Percentiles rank a stretch among this genome's conserved stretches.
These are phyloP conservation scores for Ochetophila trinervis DNA, from an alignment of 306 rosid species.

Conservation along the genomic window DNA sequence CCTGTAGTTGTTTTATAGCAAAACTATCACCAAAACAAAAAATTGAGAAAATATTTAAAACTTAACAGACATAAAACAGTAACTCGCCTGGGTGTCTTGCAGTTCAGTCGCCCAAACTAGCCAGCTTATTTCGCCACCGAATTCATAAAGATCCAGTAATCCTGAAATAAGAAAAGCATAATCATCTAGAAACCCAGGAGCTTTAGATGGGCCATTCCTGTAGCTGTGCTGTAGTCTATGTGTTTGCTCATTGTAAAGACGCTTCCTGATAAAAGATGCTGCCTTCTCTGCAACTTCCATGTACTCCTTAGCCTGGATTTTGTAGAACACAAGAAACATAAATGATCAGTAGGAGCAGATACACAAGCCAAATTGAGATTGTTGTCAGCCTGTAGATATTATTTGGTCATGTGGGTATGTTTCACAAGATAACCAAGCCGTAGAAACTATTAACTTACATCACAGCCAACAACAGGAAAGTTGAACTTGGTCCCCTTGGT, in stretches of 20 bases:
- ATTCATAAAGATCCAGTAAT: conserved; percentile 83
- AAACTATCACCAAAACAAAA: conserved; percentile 12
- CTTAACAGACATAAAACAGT: conserved; percentile 6
- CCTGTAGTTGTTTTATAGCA: conserved; percentile 42
- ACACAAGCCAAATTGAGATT: not conserved
- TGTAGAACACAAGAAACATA: conserved; percentile 17
- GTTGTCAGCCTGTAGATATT: not conserved
- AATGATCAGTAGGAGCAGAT: not conserved
- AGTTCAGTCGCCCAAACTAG: conserved; percentile 80
- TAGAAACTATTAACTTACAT: conserved; percentile 51
- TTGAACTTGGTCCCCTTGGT: conserved; percentile 52
- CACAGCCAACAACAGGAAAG: conserved; percentile 74
- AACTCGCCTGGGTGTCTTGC: conserved; percentile 79
- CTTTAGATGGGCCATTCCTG: conserved; percentile 81
- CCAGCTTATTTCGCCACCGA: conserved; percentile 74
- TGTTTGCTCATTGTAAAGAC: conserved; percentile 61
- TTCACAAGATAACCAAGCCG: conserved; percentile 5
- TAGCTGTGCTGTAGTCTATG: conserved; percentile 72
- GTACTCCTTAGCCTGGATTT: conserved; percentile 69
- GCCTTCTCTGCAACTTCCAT: conserved; percentile 72
- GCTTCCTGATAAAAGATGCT: conserved; percentile 62
- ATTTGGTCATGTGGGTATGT: too few relatives aligned
- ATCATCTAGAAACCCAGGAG: conserved; percentile 89
- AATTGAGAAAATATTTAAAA: conserved; percentile 7
- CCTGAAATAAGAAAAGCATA: conserved; percentile 82